These are phyloP conservation scores for Ganoderma lucidum DNA, from an alignment of 1,284 basidiomycete genomes.

Conservation along the genomic window DNA sequence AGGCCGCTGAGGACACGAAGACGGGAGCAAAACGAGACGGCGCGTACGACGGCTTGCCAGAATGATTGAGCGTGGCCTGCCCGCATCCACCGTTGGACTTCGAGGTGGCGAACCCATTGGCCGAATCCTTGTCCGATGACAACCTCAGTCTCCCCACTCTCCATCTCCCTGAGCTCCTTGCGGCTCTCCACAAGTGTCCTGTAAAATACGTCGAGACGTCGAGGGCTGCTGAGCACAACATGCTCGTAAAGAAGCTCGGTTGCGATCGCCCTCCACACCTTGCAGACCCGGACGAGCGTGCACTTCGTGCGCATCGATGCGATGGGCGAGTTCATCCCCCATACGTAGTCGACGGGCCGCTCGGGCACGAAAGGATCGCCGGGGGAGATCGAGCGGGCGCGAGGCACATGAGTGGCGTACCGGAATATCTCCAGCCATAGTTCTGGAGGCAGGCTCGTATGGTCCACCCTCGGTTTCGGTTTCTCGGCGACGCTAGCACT, in stretches of 20 bases:
- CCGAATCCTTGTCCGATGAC: slow-evolving; percentile 29
- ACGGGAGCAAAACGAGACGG: slow-evolving; percentile 30
- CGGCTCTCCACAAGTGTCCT: slow-evolving; percentile 32
- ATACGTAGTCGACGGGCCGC: slow-evolving; percentile 40
- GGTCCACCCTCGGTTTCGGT: slow-evolving; percentile 24
- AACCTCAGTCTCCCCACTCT: background rate
- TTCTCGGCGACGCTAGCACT: background rate
- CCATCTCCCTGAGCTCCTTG: slow-evolving; percentile 11
- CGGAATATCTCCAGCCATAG: slow-evolving; percentile 66
- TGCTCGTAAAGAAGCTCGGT: slow-evolving; percentile 57
- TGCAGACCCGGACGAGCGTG: slow-evolving; percentile 57
- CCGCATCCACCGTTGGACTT: slow-evolving; percentile 33
- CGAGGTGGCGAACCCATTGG: slow-evolving; percentile 37
- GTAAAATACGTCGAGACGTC: slow-evolving; percentile 30
- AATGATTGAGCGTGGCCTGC: slow-evolving; percentile 27
- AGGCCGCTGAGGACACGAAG: slow-evolving; percentile 36
- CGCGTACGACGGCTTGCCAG: slow-evolving; percentile 32
- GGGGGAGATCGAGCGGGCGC: slow-evolving; percentile 34
- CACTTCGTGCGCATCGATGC: slow-evolving; percentile 56
- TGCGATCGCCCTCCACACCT: slow-evolving; percentile 54
- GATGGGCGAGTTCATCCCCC: slow-evolving; percentile 37
- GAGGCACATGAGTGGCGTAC: slow-evolving; percentile 57
- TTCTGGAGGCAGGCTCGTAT: slow-evolving; percentile 52
- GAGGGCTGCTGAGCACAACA: slow-evolving; percentile 40
- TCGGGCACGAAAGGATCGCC: slow-evolving; percentile 36